phyloP scores from a whole-genome alignment of 176 grass and related monocot species.

The Triticum timopheevii region DNA sequence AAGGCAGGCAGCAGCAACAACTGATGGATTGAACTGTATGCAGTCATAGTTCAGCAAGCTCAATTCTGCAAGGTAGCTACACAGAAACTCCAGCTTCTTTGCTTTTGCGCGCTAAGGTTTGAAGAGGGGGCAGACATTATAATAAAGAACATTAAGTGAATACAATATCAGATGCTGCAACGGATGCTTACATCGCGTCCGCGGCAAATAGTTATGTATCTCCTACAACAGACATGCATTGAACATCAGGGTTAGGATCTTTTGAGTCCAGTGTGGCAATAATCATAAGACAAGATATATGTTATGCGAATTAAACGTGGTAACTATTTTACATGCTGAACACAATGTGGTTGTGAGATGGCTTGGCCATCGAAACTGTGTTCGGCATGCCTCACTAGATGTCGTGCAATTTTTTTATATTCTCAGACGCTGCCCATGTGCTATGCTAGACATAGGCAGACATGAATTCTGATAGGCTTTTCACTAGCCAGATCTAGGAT shows the following conservation, averaged over 20 bases:
- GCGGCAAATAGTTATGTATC: not conserved
- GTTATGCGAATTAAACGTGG: not conserved
- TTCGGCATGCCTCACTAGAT: not conserved
- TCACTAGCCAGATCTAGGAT: not conserved
- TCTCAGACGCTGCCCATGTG: not conserved
- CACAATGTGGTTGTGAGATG: not conserved
- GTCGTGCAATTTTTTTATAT: not conserved
- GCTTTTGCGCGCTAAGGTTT: constrained; percentile 7
- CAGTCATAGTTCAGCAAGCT: constrained; percentile 56
- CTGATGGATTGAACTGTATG: constrained; percentile 50
- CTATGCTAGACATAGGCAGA: not conserved
- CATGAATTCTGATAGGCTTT: not conserved
- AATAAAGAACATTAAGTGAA: not conserved
- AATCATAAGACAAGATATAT: not conserved
- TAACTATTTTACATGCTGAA: not conserved
- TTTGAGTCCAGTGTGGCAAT: not conserved
- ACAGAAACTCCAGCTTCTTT: constrained; percentile 38
- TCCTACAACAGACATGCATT: constrained; percentile 4
- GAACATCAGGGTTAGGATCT: not conserved
- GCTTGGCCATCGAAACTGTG: not conserved
- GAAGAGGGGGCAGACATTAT: not conserved
- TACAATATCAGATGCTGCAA: not conserved
- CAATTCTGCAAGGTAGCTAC: constrained; percentile 65
- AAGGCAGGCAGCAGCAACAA: constrained; percentile 54
- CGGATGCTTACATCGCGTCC: constrained; percentile 42